Conservation (phyloP, 257 asterid genomes). For the Primulina huaijiensis region DNA sequence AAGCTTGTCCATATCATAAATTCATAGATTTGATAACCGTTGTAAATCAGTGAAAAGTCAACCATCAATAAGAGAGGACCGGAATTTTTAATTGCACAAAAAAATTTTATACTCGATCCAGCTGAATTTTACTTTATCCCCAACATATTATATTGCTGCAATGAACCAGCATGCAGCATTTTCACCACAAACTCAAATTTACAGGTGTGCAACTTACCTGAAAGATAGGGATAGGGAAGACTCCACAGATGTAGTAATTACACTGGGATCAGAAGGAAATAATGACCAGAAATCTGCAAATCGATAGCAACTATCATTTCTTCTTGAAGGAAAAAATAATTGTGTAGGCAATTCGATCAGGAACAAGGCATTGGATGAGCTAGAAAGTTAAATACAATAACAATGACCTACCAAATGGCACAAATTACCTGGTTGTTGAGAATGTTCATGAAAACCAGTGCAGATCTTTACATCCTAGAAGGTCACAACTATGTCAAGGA, state of each 20-base stretch:
- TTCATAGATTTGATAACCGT: not conserved
- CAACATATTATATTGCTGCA: not conserved
- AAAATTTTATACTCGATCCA: not conserved
- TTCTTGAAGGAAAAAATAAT: not conserved
- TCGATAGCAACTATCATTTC: constrained; percentile 3
- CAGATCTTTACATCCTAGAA: constrained; percentile 65
- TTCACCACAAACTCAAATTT: not conserved
- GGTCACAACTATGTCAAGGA: constrained; percentile 16
- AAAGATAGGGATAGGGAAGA: constrained; percentile 81
- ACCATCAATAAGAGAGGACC: not conserved
- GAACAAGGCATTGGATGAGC: constrained; percentile 1
- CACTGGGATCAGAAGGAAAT: constrained; percentile 61
- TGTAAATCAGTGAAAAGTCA: not conserved
- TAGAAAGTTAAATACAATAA: not conserved
- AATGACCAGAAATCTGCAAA: constrained; percentile 87
- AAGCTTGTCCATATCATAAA: not conserved
- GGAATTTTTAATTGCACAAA: not conserved
- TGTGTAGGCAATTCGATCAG: constrained; percentile 11
- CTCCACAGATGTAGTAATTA: constrained; percentile 59
- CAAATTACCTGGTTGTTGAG: constrained; percentile 62
- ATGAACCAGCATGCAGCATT: not conserved
- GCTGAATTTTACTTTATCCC: not conserved
- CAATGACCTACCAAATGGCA: constrained; percentile 3
- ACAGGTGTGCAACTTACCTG: constrained; percentile 42
- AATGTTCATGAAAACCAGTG: constrained; percentile 54